Evolutionary conservation across 805 yeast genomes (phyloP).

Genomic region (Candida khao-thaluensis): DNA sequence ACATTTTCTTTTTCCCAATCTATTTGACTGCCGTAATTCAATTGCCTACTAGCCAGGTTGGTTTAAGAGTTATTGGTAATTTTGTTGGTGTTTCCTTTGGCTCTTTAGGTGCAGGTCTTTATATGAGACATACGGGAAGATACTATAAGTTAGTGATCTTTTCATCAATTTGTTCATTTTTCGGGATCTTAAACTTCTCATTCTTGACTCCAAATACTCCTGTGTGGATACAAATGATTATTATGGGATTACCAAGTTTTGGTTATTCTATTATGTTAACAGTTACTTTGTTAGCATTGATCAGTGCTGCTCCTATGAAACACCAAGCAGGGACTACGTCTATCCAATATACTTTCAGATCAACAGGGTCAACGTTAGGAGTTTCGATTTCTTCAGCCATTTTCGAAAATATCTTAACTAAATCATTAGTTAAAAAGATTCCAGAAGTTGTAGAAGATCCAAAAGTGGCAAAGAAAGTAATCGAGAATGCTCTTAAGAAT

Average conservation of each 20-base stretch:
- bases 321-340: conserved; percentile 86
- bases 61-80: conserved; percentile 60
- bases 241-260: conserved; percentile 56
- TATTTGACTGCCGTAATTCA: conserved; percentile 56
- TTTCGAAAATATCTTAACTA: conserved; percentile 50
- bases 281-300: conserved; percentile 68
- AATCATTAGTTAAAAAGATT: conserved; percentile 19
- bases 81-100: conserved; percentile 63
- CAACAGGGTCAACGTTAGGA: conserved; percentile 84
- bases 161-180: conserved; percentile 42
- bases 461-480: conserved; percentile 41
- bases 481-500: conserved; percentile 53
- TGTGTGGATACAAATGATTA: conserved; percentile 19
- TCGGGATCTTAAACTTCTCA: conserved; percentile 46
- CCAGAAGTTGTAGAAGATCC: conserved; percentile 27
- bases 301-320: conserved; percentile 67
- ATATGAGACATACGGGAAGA: conserved; percentile 50
- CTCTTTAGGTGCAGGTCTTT: conserved; percentile 16
- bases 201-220: conserved; percentile 21
- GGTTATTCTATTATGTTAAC: conserved; percentile 71
- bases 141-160: conserved; percentile 50
- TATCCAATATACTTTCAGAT: conserved; percentile 83
- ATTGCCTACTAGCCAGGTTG: conserved; percentile 55
- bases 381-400: conserved; percentile 68
- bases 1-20: conserved; percentile 69